A percentile compares a stretch with the other conserved stretches of the same genome.
phyloP scores from a whole-genome alignment of 257 asterid species.

The Solanum bulbocastanum region DNA sequence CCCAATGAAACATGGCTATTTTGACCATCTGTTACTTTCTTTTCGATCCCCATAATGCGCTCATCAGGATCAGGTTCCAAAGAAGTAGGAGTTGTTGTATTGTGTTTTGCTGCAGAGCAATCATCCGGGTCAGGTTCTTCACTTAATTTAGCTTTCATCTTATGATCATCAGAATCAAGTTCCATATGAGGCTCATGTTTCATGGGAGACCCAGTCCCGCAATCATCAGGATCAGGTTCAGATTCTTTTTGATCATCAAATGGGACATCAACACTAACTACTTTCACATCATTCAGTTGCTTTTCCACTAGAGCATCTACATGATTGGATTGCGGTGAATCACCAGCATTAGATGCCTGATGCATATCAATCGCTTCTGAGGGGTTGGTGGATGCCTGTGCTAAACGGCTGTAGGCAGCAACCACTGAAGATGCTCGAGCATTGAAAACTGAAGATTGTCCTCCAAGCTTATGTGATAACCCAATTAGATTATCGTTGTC shows the following conservation, averaged over 20 bases:
- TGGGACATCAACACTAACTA: conserved; percentile 2
- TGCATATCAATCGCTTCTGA: conserved; percentile 20
- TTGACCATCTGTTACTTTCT: conserved; percentile 2
- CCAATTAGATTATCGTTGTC: conserved; percentile 13
- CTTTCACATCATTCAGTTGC: background rate
- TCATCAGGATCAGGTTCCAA: conserved; percentile 26
- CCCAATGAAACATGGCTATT: background rate
- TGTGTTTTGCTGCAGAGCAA: conserved; percentile 10
- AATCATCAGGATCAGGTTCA: conserved; percentile 27
- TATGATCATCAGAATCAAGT: conserved; percentile 14
- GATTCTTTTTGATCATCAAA: conserved; percentile 1
- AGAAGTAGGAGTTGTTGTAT: background rate
- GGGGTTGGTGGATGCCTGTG: conserved; percentile 20
- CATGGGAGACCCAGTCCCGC: conserved; percentile 14
- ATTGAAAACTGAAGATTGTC: conserved; percentile 39
- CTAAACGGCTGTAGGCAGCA: conserved; percentile 72
- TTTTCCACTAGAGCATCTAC: background rate
- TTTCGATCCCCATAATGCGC: background rate
- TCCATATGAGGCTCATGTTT: conserved; percentile 15
- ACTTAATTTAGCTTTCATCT: background rate
- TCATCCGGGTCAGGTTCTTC: conserved; percentile 19
- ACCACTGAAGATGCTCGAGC: conserved; percentile 71
- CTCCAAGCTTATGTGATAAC: conserved; percentile 66
- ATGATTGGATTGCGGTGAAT: background rate
- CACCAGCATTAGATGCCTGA: conserved; percentile 19